Percentiles rank a stretch among this genome's conserved stretches.
Conservation (phyloP, 2,329 filamentous ascomycete genomes). For the Colletotrichum tropicale region DNA sequence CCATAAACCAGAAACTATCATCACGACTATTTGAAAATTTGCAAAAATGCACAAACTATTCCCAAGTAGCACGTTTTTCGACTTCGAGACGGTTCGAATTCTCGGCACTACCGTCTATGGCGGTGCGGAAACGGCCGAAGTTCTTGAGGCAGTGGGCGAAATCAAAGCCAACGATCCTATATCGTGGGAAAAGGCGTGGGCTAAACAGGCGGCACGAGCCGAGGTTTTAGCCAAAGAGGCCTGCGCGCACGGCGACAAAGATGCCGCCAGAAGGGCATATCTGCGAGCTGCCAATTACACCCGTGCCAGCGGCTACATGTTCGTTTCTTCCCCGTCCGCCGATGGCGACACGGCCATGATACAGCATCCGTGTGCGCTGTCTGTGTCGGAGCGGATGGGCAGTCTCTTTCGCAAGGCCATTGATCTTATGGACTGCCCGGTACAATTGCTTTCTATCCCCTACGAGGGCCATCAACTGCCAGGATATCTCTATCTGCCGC, state of each 20-base stretch:
- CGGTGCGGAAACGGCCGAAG: slow-evolving; percentile 44
- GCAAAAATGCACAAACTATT: not conserved
- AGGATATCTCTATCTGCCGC: slow-evolving; percentile 40
- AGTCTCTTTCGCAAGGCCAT: slow-evolving; percentile 30
- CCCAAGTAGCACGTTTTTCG: slow-evolving; percentile 33
- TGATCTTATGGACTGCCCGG: slow-evolving; percentile 29
- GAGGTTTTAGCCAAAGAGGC: slow-evolving; percentile 39
- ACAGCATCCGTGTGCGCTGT: not conserved
- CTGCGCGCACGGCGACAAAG: slow-evolving; percentile 28
- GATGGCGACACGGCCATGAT: not conserved
- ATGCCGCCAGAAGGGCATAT: slow-evolving; percentile 36
- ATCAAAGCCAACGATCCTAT: slow-evolving; percentile 42
- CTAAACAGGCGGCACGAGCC: slow-evolving; percentile 30
- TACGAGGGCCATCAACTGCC: slow-evolving; percentile 39
- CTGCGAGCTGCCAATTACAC: slow-evolving; percentile 45
- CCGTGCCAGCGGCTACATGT: slow-evolving; percentile 39
- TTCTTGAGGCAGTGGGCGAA: slow-evolving; percentile 36
- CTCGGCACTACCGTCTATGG: slow-evolving; percentile 37
- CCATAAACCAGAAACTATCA: fast-evolving
- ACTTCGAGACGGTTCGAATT: slow-evolving; percentile 47
- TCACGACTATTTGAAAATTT: not conserved
- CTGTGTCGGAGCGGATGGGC: slow-evolving; percentile 29
- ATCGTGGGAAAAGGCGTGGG: slow-evolving; percentile 43
- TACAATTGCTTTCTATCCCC: slow-evolving; percentile 38
- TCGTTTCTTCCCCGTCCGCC: not conserved